A percentile compares a stretch with the other conserved stretches of the same genome.
Evolutionary conservation across 352 stramenopile species (phyloP).

Genomic region (Pythium vanterpoolii): DNA sequence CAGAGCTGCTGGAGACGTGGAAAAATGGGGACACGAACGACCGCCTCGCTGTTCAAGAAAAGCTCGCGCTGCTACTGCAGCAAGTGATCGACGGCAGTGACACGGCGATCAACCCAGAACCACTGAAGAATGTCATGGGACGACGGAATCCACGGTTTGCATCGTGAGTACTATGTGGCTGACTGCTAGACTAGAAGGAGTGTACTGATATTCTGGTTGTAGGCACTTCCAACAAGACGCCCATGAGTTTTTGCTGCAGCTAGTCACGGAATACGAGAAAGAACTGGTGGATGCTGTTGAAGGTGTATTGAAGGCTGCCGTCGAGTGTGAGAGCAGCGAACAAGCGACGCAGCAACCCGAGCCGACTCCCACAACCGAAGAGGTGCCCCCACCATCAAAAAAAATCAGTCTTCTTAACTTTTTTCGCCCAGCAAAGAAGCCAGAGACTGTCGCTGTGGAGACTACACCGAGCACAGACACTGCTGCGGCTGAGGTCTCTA

Average conservation of each 20-base stretch:
- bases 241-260: slow-evolving; percentile 82
- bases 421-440: slow-evolving; percentile 37
- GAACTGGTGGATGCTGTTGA: slow-evolving; percentile 60
- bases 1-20: slow-evolving; percentile 47
- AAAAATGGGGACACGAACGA: slow-evolving; percentile 43
- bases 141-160: slow-evolving; percentile 78
- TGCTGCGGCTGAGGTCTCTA: neutral
- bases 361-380: slow-evolving; percentile 1
- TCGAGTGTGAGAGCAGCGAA: slow-evolving; percentile 22
- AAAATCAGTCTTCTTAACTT: slow-evolving; percentile 57
- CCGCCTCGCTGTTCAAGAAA: slow-evolving; percentile 51
- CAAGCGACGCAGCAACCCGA: neutral
- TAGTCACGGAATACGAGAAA: slow-evolving; percentile 84
- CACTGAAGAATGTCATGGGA: slow-evolving; percentile 76
- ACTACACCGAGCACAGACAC: neutral
- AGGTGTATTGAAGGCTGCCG: slow-evolving; percentile 13
- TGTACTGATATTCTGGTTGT: slow-evolving; percentile 5
- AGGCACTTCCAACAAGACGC: slow-evolving; percentile 85
- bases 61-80: slow-evolving; percentile 53
- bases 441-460: neutral
- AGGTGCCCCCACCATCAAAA: slow-evolving; percentile 25
- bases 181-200: neutral
- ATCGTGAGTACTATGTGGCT: too few species aligned
- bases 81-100: slow-evolving; percentile 64
- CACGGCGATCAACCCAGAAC: slow-evolving; percentile 68